Evolutionary conservation across 331 rosid genomes (phyloP).

Genomic region (Erythrophleum ivorense): DNA sequence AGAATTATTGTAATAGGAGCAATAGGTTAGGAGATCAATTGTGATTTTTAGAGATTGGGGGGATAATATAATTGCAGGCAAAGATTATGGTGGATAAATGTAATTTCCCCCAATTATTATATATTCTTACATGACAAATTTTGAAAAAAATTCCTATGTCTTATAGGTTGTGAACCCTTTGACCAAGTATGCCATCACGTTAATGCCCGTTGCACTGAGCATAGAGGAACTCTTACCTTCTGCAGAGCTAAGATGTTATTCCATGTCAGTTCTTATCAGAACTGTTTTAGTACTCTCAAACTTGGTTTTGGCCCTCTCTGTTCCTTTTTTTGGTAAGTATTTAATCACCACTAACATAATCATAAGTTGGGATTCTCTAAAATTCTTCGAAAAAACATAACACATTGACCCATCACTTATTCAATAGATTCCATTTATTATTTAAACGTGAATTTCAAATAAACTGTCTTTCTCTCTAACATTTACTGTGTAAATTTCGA

Average conservation of each 20-base stretch:
- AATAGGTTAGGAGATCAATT: too few species aligned
- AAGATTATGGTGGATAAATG: neutral
- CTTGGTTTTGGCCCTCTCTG: slow-evolving; percentile 45
- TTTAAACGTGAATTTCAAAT: too few species aligned
- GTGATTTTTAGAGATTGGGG: too few species aligned
- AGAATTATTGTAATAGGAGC: neutral
- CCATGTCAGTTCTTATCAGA: slow-evolving; percentile 39
- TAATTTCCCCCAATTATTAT: neutral
- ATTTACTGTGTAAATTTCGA: too few species aligned
- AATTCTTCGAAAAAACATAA: neutral
- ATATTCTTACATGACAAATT: neutral
- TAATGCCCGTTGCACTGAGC: slow-evolving; percentile 53
- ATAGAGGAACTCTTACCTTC: slow-evolving; percentile 57
- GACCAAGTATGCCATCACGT: slow-evolving; percentile 59
- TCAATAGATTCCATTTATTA: too few species aligned
- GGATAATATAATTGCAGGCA: neutral
- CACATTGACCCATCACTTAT: neutral
- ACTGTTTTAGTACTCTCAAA: slow-evolving; percentile 45
- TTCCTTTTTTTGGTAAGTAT: slow-evolving; percentile 55
- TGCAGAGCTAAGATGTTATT: slow-evolving; percentile 22
- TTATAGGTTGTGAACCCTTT: slow-evolving; percentile 56
- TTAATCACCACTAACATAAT: neutral
- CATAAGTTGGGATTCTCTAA: neutral
- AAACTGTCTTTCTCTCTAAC: too few species aligned
- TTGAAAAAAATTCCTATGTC: neutral